Evolutionary conservation across 352 stramenopile species (phyloP).

Genomic region (Globisporangium polare): DNA sequence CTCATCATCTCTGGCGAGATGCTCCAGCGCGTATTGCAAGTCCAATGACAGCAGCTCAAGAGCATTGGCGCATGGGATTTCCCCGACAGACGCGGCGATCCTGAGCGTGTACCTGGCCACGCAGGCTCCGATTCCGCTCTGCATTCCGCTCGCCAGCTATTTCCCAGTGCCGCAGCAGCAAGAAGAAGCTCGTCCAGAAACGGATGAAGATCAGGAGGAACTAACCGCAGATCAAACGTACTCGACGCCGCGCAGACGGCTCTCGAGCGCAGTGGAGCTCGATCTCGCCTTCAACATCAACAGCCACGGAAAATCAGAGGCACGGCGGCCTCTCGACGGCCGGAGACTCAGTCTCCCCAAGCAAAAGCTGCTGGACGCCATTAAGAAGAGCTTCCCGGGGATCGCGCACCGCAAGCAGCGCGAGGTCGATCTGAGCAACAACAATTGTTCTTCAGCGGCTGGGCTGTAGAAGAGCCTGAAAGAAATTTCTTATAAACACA

Average conservation of each 20-base stretch:
- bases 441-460: background rate
- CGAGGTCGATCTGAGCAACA: background rate
- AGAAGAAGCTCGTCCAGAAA: slow-evolving; percentile 12
- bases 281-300: slow-evolving; percentile 38
- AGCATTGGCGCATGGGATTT: slow-evolving; percentile 7
- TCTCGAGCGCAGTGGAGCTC: slow-evolving; percentile 49
- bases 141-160: slow-evolving; percentile 18
- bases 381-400: slow-evolving; percentile 40
- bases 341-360: slow-evolving; percentile 52
- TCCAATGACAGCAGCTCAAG: slow-evolving; percentile 23
- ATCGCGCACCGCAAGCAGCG: slow-evolving; percentile 1
- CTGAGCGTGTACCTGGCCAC: slow-evolving; percentile 49
- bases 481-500: background rate
- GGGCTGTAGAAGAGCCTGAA: background rate
- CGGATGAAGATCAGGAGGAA: slow-evolving; percentile 6
- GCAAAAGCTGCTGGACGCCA: slow-evolving; percentile 61
- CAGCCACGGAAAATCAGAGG: slow-evolving; percentile 6
- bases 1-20: slow-evolving; percentile 8
- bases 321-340: slow-evolving; percentile 4
- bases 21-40: slow-evolving; percentile 34
- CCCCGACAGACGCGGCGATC: slow-evolving; percentile 40
- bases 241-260: slow-evolving; percentile 46
- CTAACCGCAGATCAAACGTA: background rate
- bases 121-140: slow-evolving; percentile 37
- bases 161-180: background rate